Percentiles rank a stretch among this genome's conserved stretches.
Evolutionary conservation across 805 yeast genomes (phyloP).

Genomic region (Starmerella vitae): DNA sequence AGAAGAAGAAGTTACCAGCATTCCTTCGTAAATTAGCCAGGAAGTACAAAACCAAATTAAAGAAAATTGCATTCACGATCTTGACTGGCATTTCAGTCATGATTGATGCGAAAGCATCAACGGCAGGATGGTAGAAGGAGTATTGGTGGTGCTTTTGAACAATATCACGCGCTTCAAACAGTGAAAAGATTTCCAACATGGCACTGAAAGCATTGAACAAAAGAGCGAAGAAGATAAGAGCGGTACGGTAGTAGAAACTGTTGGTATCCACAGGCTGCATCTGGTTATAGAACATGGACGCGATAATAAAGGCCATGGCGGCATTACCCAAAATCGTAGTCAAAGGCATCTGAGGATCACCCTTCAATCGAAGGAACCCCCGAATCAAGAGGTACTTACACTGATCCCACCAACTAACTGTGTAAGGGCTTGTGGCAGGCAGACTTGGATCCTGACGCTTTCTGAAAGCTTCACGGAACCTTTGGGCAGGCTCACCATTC

Average conservation of each 20-base stretch:
- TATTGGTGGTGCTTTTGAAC: constrained; percentile 59
- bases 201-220: constrained; percentile 50
- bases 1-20: constrained; percentile 44
- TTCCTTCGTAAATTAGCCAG: constrained; percentile 37
- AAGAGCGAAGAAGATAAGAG: constrained; percentile 45
- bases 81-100: constrained; percentile 54
- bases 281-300: constrained; percentile 44
- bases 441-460: constrained; percentile 31
- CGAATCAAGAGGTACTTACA: constrained; percentile 37
- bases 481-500: constrained; percentile 27
- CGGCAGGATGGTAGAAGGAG: constrained; percentile 59
- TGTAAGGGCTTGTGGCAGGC: constrained; percentile 32
- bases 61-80: constrained; percentile 33
- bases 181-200: constrained; percentile 39
- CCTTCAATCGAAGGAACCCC: constrained; percentile 42
- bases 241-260: constrained; percentile 54
- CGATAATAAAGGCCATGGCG: constrained; percentile 45
- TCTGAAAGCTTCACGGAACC: constrained; percentile 29
- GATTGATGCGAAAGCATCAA: constrained; percentile 54
- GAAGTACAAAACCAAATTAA: constrained; percentile 42
- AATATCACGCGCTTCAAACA: constrained; percentile 43
- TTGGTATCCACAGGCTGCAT: constrained; percentile 31
- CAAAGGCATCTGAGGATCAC: constrained; percentile 41
- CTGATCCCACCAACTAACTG: constrained; percentile 37
- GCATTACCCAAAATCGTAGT: constrained; percentile 37